phyloP scores from a whole-genome alignment of 1,284 basidiomycete genomes.

The Puccinia coronata region DNA sequence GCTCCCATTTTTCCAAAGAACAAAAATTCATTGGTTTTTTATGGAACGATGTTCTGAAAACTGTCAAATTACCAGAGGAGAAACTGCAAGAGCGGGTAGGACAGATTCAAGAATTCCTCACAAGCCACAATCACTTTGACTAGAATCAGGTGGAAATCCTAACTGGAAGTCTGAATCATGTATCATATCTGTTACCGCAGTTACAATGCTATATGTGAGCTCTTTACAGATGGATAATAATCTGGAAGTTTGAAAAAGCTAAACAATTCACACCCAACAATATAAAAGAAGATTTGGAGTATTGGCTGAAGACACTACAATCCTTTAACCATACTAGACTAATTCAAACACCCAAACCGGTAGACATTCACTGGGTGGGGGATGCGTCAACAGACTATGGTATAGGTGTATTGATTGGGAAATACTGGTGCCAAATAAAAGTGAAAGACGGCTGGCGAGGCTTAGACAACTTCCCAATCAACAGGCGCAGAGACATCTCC shows the following conservation, averaged over 20 bases:
- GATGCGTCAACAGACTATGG: slow-evolving; percentile 11
- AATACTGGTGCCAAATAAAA: neutral
- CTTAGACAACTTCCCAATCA: too few relatives aligned
- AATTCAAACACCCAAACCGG: neutral
- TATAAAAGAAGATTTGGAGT: too few relatives aligned
- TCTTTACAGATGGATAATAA: neutral
- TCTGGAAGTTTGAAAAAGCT: too few relatives aligned
- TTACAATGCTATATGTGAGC: neutral
- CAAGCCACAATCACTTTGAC: neutral
- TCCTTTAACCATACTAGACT: neutral
- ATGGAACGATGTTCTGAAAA: neutral
- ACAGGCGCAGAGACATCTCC: neutral
- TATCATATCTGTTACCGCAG: neutral
- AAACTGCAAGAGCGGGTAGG: neutral
- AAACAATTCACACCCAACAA: too few relatives aligned
- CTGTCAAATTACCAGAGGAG: neutral
- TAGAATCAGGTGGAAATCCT: neutral
- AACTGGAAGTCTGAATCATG: slow-evolving; percentile 8
- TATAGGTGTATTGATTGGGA: neutral
- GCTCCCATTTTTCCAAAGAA: neutral
- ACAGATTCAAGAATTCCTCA: neutral
- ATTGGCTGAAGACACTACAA: too few relatives aligned
- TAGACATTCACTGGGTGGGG: neutral
- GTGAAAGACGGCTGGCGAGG: neutral
- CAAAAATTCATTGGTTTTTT: slow-evolving; percentile 15